phyloP scores from a whole-genome alignment of 2,329 filamentous ascomycete genomes.

The Aspergillus floridensis region DNA sequence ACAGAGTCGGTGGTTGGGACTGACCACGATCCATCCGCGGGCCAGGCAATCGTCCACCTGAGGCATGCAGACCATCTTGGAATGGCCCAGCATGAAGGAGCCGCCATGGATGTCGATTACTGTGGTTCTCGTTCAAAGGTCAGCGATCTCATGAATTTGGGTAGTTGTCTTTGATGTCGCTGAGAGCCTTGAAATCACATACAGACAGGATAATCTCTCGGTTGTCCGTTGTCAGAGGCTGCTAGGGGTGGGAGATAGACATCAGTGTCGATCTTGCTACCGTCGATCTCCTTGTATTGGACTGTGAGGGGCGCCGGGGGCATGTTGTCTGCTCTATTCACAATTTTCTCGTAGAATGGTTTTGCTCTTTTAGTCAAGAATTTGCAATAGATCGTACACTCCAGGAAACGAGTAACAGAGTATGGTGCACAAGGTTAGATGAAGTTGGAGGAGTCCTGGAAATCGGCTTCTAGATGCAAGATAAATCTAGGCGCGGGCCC shows the following conservation, averaged over 20 bases:
- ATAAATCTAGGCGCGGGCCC: not conserved
- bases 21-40: conserved; percentile 41
- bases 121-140: not conserved
- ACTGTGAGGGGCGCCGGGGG: conserved; percentile 18
- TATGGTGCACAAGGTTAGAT: not conserved
- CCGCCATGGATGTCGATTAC: conserved; percentile 47
- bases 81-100: conserved; percentile 45
- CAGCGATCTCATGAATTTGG: conserved; percentile 9
- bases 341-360: conserved; percentile 38
- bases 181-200: not conserved
- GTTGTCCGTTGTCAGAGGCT: not conserved
- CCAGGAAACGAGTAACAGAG: no score
- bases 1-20: conserved; percentile 39
- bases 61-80: conserved; percentile 39
- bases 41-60: conserved; percentile 40
- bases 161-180: not conserved
- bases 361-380: no score
- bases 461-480: not conserved
- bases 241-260: conserved; percentile 24
- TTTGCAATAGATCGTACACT: no score
- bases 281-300: conserved; percentile 23
- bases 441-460: not conserved
- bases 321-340: conserved; percentile 4
- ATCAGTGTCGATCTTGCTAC: conserved; percentile 26
- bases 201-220: conserved; percentile 24